A percentile compares a stretch with the other conserved stretches of the same genome.
phyloP scores from a whole-genome alignment of 257 asterid species.

The Eustoma russellianum region DNA sequence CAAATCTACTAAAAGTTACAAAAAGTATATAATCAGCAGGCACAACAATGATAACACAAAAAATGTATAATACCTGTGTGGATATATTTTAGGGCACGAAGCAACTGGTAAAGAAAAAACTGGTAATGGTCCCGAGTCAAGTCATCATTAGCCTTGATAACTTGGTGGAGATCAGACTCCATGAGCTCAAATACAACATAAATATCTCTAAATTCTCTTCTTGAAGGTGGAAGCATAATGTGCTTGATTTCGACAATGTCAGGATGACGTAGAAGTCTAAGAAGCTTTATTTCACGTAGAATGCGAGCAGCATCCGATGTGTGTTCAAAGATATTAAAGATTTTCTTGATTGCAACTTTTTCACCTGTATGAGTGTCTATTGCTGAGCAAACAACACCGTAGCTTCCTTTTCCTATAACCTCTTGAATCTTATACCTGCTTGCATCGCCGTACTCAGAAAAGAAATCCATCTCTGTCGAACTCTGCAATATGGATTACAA shows the following conservation, averaged over 20 bases:
- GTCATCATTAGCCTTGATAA: slow-evolving; percentile 92
- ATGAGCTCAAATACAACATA: slow-evolving; percentile 92
- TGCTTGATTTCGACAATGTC: slow-evolving; percentile 90
- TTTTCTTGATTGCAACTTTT: slow-evolving; percentile 89
- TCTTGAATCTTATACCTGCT: slow-evolving; percentile 72
- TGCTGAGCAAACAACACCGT: slow-evolving; percentile 92
- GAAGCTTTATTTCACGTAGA: slow-evolving; percentile 85
- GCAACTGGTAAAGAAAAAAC: slow-evolving; percentile 82
- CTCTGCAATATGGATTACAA: slow-evolving; percentile 28
- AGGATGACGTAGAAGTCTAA: slow-evolving; percentile 84
- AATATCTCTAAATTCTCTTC: slow-evolving; percentile 81
- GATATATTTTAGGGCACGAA: slow-evolving; percentile 80
- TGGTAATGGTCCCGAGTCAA: slow-evolving; percentile 83
- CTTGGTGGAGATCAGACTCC: slow-evolving; percentile 97
- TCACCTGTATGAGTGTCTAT: slow-evolving; percentile 73
- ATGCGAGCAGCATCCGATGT: slow-evolving; percentile 87
- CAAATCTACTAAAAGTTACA: not conserved
- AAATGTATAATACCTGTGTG: slow-evolving; percentile 53
- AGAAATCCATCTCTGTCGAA: slow-evolving; percentile 70
- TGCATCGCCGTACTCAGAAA: slow-evolving; percentile 87
- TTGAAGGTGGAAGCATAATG: slow-evolving; percentile 88
- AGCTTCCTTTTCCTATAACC: slow-evolving; percentile 89
- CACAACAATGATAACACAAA: not conserved
- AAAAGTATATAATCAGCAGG: too few species aligned
- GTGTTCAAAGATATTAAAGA: slow-evolving; percentile 75